A percentile compares a stretch with the other conserved stretches of the same genome.
Conservation (phyloP, 371 early-diverging fungal genomes). For the Syncephalastrum contaminatum region DNA sequence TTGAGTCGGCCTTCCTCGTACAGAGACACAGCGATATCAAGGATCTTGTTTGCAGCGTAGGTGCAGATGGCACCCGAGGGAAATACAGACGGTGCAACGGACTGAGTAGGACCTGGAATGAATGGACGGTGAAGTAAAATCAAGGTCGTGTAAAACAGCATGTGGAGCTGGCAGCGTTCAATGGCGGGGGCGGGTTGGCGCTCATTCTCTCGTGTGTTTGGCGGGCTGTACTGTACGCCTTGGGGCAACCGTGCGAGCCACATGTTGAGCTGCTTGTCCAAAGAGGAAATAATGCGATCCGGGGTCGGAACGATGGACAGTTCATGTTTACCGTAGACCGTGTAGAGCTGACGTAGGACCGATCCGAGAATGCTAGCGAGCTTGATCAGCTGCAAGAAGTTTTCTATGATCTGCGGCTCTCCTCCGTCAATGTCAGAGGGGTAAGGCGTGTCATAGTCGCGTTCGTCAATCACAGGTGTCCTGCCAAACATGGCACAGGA, state of each 20-base stretch:
- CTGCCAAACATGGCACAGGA: slow-evolving; percentile 53
- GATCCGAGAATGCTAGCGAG: slow-evolving; percentile 43
- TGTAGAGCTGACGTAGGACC: slow-evolving; percentile 45
- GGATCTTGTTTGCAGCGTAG: slow-evolving; percentile 56
- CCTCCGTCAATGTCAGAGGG: slow-evolving; percentile 33
- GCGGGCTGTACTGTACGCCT: slow-evolving; percentile 41
- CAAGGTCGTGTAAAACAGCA: slow-evolving; percentile 72
- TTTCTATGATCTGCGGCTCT: slow-evolving; percentile 40
- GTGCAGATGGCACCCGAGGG: slow-evolving; percentile 55
- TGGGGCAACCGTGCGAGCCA: slow-evolving; percentile 53
- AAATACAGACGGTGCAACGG: slow-evolving; percentile 30
- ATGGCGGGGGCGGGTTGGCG: slow-evolving; percentile 37
- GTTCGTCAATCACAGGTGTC: slow-evolving; percentile 48
- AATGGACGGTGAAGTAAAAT: slow-evolving; percentile 78
- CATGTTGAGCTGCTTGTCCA: slow-evolving; percentile 47
- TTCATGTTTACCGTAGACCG: slow-evolving; percentile 39
- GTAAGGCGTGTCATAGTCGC: slow-evolving; percentile 49
- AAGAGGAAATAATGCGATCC: slow-evolving; percentile 33
- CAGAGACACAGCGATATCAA: slow-evolving; percentile 49
- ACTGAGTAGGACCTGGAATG: slow-evolving; percentile 39
- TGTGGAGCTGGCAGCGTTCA: slow-evolving; percentile 54
- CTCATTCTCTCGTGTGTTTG: slow-evolving; percentile 31
- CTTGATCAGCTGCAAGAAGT: slow-evolving; percentile 40
- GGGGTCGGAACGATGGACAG: slow-evolving; percentile 33
- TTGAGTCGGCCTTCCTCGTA: slow-evolving; percentile 29